Base-by-base conservation (phyloP, 352 stramenopile species). In the Aphanomyces invadans region DNA sequence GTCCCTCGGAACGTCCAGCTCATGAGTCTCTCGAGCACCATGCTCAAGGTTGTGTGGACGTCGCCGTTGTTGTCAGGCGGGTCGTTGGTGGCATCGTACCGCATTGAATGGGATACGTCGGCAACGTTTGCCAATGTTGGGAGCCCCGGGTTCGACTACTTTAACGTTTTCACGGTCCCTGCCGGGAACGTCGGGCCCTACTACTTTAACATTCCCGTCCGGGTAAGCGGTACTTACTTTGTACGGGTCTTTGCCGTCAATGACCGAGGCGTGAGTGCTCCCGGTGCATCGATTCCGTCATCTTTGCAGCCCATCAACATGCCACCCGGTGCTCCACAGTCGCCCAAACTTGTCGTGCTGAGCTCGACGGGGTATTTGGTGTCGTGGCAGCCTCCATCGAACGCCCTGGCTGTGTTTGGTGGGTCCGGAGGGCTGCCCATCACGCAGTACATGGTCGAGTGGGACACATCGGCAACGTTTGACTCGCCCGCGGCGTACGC, bases 391-490 rank as follows among this genome's bases (percentile, higher is more conserved):
- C 68, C 80, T 29, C 96, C 95, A 38, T 90, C 88, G 9, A 77
- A 78, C 0, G 73, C 92, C 29, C 86, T 92, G 60, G 71, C 81
- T 3, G 88, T 87, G 19, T 99, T 92, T 70, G 89, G 92, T 15
- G 93, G 93, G 3, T 78, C 97, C 70, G 95, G 93, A 5, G 96
- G 95, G 5, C 78, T 92, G 21, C 73, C 87, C 4, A 96, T 98
- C 45, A 95, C 92, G 26, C 83, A 97, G 55, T 99, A 98, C 75
- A 87, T 98, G 73, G 77, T 99, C 21, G 95, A 99, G 68, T 98
- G 95, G 95, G 92, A 98, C 70, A 84, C 62, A 33, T 92, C 85
- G 39, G 64, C 69, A 15, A 75, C 86, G 11, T 98, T 98, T 73
- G 87, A 95, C 56, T 96, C 90, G 1, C 92, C 94, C 2, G 79